Evolutionary conservation across 2,329 filamentous ascomycete genomes (phyloP).

Genomic region (Penicillium sp.): DNA sequence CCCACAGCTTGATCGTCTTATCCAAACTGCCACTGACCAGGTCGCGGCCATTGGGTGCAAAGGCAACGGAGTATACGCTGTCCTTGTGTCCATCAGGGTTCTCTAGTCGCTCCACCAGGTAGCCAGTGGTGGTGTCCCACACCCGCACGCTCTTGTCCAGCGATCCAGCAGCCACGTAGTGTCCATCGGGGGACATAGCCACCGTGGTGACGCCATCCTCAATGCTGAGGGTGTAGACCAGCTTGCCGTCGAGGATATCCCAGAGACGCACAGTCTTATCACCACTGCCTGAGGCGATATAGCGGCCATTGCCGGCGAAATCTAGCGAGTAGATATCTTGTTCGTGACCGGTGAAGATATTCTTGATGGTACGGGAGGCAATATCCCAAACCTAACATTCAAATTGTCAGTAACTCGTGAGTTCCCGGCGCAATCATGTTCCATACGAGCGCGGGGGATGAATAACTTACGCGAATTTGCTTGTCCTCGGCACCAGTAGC

Average conservation of each 20-base stretch:
- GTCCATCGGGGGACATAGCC: constrained; percentile 92
- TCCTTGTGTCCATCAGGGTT: constrained; percentile 94
- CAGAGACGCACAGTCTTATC: constrained; percentile 93
- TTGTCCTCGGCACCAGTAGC: constrained; percentile 98
- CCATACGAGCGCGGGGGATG: not conserved
- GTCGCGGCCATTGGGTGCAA: constrained; percentile 88
- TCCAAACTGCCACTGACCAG: constrained; percentile 93
- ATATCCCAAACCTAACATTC: constrained; percentile 89
- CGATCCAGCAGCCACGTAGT: constrained; percentile 90
- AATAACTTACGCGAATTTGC: constrained; percentile 74
- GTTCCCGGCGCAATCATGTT: not conserved
- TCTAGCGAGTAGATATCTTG: constrained; percentile 98
- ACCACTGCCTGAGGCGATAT: constrained; percentile 92
- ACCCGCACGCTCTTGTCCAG: constrained; percentile 97
- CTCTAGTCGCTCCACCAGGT: constrained; percentile 86
- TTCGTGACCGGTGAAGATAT: constrained; percentile 94
- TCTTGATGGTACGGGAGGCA: constrained; percentile 74
- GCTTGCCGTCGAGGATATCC: constrained; percentile 84
- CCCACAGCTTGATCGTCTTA: constrained; percentile 99
- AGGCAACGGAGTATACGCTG: constrained; percentile 93
- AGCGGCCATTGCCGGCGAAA: constrained; percentile 88
- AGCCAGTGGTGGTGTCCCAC: constrained; percentile 87
- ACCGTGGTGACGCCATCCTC: constrained; percentile 98
- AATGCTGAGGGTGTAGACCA: constrained; percentile 82
- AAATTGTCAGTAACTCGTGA: constrained; percentile 1